Base-by-base conservation (phyloP, 2,329 filamentous ascomycete genomes). In the Talaromyces sp. region DNA sequence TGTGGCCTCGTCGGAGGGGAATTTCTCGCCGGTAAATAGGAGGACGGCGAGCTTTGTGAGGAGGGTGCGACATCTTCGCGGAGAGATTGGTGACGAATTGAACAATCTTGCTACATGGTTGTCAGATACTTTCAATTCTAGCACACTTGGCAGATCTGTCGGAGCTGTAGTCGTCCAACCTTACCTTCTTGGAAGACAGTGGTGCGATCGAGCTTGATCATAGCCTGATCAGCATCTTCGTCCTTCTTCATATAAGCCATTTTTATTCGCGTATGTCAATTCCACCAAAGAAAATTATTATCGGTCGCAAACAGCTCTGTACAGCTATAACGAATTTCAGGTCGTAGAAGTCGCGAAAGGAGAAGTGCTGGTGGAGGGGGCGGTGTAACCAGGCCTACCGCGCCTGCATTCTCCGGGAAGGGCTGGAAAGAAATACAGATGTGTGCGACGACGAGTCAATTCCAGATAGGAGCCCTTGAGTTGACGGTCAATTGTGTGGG, bases 241-340 rank as follows among this genome's bases (percentile, higher is more conserved):
- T 99, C 93, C 84, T 96, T 98, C 83, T 99, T 99, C 83, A 93
- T 89, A 86, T 95, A 96, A 81, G 90, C 95, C 93, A 96, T 96
- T 25, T 65, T 77, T 76, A 18, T 66, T 67, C 66, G 67, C 68
- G 54, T 39, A 4, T 39, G 5, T 42, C 21, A 57, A 11, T 42
- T 6, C 69, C 69, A 69, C 71, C 69, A 69, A 28, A n/a, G 23
- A 35, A 37, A 4, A 14, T n/a, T n/a, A n/a, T n/a, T n/a, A 37
- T 54, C 28, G 31, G 21, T 54, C 50, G 28, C 18, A 54, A 52
- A 54, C 50, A 37, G 50, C 50, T 37, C 50, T 54, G 31, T 54
- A 5, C 28, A 54, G 50, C 50, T 35, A 37, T 23, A 5, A 16
- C 18, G 50, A 35, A 54, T 35, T 54, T 54, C 25, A 35, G 65